Conservation (phyloP, 179 eudicot species). For the Drosera spatulata region DNA sequence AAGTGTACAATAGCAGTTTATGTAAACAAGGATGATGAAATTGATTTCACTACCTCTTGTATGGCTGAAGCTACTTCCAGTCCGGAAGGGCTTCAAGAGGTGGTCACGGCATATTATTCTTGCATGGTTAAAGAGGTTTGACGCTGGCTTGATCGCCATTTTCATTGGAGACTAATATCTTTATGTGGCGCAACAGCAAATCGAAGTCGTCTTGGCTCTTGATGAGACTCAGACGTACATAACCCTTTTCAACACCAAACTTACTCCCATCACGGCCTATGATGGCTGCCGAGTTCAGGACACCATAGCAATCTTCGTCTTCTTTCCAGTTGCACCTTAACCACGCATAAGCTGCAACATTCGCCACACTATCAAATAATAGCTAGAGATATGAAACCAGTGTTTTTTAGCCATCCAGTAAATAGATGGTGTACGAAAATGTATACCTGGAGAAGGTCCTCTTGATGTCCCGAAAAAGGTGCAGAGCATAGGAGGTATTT, state of each 20-base stretch:
- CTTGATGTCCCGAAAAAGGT: constrained; percentile 25
- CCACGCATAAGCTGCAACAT: constrained; percentile 41
- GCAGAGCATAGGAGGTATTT: constrained; percentile 33
- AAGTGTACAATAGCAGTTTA: too few relatives aligned
- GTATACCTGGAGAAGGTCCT: constrained; percentile 47
- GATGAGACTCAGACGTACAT: constrained; percentile 40
- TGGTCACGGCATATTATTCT: too few relatives aligned
- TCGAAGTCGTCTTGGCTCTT: constrained; percentile 34
- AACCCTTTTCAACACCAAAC: constrained; percentile 17
- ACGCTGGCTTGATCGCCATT: neutral
- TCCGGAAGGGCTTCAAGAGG: too few relatives aligned
- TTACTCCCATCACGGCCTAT: constrained; percentile 24
- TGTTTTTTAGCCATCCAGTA: too few relatives aligned
- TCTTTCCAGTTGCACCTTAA: constrained; percentile 37
- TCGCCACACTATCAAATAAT: neutral
- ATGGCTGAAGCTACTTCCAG: too few relatives aligned
- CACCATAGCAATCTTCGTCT: constrained; percentile 24
- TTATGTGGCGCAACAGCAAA: constrained; percentile 9
- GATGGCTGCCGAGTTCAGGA: constrained; percentile 25
- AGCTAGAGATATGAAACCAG: too few relatives aligned
- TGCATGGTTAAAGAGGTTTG: too few relatives aligned
- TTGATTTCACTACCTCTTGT: too few relatives aligned
- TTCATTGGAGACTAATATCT: constrained; percentile 14
- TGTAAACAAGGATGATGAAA: too few relatives aligned
- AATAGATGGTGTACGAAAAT: too few relatives aligned